Evolutionary conservation across 1,284 basidiomycete species (phyloP), one percentile per base, ranked within the genome.

Genomic region (Ganoderma resinaceum): DNA sequence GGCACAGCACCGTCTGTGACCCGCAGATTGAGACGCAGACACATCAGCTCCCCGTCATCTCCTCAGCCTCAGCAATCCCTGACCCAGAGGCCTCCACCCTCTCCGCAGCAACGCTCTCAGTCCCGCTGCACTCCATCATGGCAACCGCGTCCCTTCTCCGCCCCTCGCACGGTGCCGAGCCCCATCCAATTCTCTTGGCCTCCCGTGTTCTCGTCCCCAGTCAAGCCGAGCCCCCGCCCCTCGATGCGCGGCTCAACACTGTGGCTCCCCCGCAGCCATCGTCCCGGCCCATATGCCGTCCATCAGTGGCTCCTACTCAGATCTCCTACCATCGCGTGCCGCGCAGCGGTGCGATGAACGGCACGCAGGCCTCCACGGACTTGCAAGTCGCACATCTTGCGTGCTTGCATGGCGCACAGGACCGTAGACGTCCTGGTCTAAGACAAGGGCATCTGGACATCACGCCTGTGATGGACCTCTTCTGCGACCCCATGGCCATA

Each of bases 11-110:
- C 26, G 65, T 62, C 59, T 61, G 58, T 49, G 52, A 38, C 37
- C 35, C 61, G 16, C 53, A 11, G 26, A 35, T 33, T 6, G 58
- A 11, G 43, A 42, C 40, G 11, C 62, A 11, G 43, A 42, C 40
- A 18, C 62, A 43, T 59, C 35, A 37, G 23, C 38, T 66, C 67
- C 46, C 46, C 46, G 46, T 66, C 69, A 66, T 70, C 67, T 65
- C 55, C 62, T 37, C 63, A 62, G 52, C 68, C 61, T 61, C n/a
- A n/a, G n/a, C n/a, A n/a, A n/a, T n/a, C n/a, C n/a, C 66, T 63
- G 58, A 63, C 29, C 40, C 49, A n/a, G n/a, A n/a, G n/a, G n/a
- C 59, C 53, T 16, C 35, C 14, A 14, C 23, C 57, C 9, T 16
- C 63, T 14, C 40, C 63, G 37, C 61, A 53, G 66, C 58, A 60